Conservation (phyloP, 495 filamentous ascomycete genomes). For the Astrothelium macrocarpum region DNA sequence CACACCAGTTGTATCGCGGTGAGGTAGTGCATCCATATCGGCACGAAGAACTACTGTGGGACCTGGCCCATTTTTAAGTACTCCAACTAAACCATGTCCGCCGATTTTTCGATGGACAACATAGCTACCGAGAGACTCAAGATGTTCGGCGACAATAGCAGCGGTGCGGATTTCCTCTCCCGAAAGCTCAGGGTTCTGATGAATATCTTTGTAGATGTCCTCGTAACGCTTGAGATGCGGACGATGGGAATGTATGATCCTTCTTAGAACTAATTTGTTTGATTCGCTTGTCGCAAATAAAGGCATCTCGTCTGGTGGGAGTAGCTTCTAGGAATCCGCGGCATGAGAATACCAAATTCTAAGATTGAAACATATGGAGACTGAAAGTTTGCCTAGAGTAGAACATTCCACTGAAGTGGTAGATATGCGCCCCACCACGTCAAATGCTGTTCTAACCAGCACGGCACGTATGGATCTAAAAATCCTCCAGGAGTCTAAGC, state of each 20-base stretch:
- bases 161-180: not conserved
- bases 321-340: too few relatives aligned
- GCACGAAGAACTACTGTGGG: constrained; percentile 6
- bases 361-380: too few relatives aligned
- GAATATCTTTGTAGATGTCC: constrained; percentile 5
- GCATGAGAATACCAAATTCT: too few relatives aligned
- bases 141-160: not conserved
- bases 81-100: constrained; percentile 8
- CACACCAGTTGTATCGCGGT: constrained; percentile 6
- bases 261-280: too few relatives aligned
- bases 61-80: constrained; percentile 12
- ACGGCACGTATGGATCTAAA: too few relatives aligned
- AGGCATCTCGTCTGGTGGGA: too few relatives aligned
- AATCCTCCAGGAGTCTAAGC: too few relatives aligned
- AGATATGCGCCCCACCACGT: too few relatives aligned
- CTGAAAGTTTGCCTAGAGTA: too few relatives aligned
- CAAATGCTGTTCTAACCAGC: too few relatives aligned
- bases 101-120: not conserved
- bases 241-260: not conserved
- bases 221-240: not conserved
- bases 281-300: too few relatives aligned
- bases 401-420: too few relatives aligned
- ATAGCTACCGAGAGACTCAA: not conserved
- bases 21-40: constrained; percentile 9
- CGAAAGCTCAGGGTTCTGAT: constrained; percentile 9